These are phyloP conservation scores for Hypoxylon fragiforme DNA, from an alignment of 495 filamentous ascomycete genomes.

Conservation along the genomic window DNA sequence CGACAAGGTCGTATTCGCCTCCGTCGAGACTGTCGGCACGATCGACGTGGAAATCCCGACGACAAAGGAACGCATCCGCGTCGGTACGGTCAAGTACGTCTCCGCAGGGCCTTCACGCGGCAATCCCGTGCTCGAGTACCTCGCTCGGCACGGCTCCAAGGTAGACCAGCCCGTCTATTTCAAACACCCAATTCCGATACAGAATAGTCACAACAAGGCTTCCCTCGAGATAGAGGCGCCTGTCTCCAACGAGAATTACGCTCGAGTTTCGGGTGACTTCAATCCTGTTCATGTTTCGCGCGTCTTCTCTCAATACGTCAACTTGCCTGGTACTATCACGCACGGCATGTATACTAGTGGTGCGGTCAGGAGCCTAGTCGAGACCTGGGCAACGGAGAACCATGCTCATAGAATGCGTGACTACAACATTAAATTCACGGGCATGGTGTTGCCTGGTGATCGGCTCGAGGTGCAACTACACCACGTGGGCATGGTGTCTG, in stretches of 20 bases:
- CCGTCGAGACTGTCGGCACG: conserved; percentile 78
- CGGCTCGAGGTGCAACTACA: conserved; percentile 78
- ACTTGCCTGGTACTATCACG: conserved; percentile 81
- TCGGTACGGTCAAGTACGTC: conserved; percentile 82
- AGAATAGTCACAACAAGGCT: conserved; percentile 67
- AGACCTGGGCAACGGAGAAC: conserved; percentile 94
- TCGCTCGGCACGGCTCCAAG: conserved; percentile 76
- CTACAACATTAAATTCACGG: conserved; percentile 79
- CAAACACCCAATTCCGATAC: conserved; percentile 79
- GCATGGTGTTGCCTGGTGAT: conserved; percentile 88
- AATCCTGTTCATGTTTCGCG: conserved; percentile 89
- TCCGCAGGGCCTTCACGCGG: conserved; percentile 71
- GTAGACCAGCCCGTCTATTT: conserved; percentile 88
- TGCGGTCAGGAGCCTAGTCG: conserved; percentile 80
- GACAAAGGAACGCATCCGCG: conserved; percentile 82
- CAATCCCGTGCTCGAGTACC: conserved; percentile 86
- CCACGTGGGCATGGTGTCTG: conserved; percentile 85
- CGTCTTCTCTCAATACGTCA: conserved; percentile 82
- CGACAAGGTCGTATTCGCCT: conserved; percentile 79
- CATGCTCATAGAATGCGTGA: conserved; percentile 83
- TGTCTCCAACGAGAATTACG: conserved; percentile 84
- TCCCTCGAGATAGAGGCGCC: conserved; percentile 75
- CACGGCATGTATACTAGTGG: conserved; percentile 93
- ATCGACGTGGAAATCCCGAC: conserved; percentile 77
- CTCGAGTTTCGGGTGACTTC: conserved; percentile 84